These are phyloP conservation scores for Punctularia strigosozonata DNA, from an alignment of 768 basidiomycete species.

Conservation along the genomic window DNA sequence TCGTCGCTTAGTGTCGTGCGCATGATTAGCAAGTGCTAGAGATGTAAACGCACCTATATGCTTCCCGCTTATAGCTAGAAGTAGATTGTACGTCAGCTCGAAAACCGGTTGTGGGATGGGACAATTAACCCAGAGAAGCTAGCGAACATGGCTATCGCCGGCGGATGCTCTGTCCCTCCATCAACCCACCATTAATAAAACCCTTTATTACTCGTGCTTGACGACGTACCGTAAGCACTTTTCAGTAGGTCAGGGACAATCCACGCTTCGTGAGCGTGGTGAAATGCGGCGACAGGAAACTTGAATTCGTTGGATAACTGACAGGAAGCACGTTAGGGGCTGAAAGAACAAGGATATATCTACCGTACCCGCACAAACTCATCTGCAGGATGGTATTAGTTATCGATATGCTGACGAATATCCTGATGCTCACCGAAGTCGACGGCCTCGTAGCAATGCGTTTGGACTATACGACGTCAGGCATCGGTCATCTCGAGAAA, in stretches of 20 bases:
- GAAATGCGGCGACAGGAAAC: conserved; percentile 64
- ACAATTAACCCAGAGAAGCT: conserved; percentile 34
- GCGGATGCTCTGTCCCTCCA: conserved; percentile 21
- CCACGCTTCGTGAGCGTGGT: conserved; percentile 73
- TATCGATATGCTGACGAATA: no score
- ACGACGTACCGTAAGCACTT: conserved; percentile 52
- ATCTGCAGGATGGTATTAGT: no score
- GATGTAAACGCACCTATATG: no score
- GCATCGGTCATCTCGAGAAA: no score
- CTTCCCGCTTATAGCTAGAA: conserved; percentile 43
- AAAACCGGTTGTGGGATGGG: background rate
- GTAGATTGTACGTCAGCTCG: background rate
- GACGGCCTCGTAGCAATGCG: conserved; percentile 29
- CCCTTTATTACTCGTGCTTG: no score
- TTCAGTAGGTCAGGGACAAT: conserved; percentile 69
- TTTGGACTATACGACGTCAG: no score
- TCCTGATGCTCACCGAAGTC: no score
- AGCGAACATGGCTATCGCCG: conserved; percentile 66
- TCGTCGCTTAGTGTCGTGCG: no score
- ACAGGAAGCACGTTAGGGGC: background rate
- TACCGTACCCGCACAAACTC: conserved; percentile 44
- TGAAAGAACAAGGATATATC: background rate
- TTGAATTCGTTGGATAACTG: conserved; percentile 75
- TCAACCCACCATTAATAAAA: no score
- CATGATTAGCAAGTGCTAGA: no score